Conservation (phyloP, 1,139 yeast species). For the Nematodospora anomalae region DNA sequence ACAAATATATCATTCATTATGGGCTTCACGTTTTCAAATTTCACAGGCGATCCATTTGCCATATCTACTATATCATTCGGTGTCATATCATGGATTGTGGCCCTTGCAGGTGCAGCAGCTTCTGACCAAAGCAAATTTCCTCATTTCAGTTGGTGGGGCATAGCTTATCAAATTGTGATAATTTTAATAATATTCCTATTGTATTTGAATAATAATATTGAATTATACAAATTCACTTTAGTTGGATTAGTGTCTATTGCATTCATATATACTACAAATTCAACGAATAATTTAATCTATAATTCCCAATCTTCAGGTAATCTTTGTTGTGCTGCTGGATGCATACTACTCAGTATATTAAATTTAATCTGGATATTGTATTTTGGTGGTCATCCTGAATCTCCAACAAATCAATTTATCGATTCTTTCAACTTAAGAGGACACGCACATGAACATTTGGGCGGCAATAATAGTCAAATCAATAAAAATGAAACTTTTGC, state of each 20-base stretch:
- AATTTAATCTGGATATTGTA: slow-evolving; percentile 82
- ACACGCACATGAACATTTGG: slow-evolving; percentile 26
- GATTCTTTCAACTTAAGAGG: slow-evolving; percentile 63
- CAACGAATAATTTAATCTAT: slow-evolving; percentile 79
- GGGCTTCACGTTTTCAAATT: slow-evolving; percentile 50
- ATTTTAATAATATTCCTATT: slow-evolving; percentile 56
- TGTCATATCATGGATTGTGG: slow-evolving; percentile 74
- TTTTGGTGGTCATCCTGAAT: slow-evolving; percentile 78
- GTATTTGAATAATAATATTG: slow-evolving; percentile 67
- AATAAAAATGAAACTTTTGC: slow-evolving; percentile 18
- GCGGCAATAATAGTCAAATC: slow-evolving; percentile 3
- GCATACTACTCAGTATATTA: slow-evolving; percentile 75
- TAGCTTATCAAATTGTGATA: slow-evolving; percentile 74
- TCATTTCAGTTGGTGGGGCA: slow-evolving; percentile 94
- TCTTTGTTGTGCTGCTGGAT: slow-evolving; percentile 92
- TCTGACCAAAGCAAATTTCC: slow-evolving; percentile 58
- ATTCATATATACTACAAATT: slow-evolving; percentile 78
- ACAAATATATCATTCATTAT: too few species aligned
- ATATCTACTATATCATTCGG: slow-evolving; percentile 64
- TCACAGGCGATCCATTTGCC: slow-evolving; percentile 71
- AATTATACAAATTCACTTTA: slow-evolving; percentile 66
- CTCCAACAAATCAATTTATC: slow-evolving; percentile 79
- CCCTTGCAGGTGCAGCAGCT: slow-evolving; percentile 83
- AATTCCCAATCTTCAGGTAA: slow-evolving; percentile 54
- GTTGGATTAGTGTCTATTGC: slow-evolving; percentile 63